Evolutionary conservation across 1,139 yeast genomes (phyloP).

Genomic region (Saccharomycopsis crataegensis): DNA sequence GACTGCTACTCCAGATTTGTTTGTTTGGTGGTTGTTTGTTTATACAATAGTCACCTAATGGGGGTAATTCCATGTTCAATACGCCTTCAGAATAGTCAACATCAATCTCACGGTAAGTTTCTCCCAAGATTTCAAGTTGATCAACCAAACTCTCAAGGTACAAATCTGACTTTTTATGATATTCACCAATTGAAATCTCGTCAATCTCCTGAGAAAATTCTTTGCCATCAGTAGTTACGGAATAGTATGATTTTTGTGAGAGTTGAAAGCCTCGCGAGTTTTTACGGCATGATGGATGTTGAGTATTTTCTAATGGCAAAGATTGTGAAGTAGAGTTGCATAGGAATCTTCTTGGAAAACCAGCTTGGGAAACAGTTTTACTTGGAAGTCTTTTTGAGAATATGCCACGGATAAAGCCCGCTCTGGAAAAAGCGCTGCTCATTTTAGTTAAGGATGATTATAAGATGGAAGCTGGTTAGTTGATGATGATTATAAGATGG

Average conservation of each 20-base stretch:
- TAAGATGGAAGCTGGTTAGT: too few relatives aligned
- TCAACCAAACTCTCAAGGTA: slow-evolving; percentile 61
- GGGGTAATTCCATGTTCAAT: slow-evolving; percentile 58
- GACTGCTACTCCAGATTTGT: slow-evolving; percentile 90
- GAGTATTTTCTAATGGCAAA: too few relatives aligned
- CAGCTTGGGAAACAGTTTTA: too few relatives aligned
- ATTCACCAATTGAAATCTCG: slow-evolving; percentile 39
- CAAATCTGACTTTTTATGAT: slow-evolving; percentile 50
- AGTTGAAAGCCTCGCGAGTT: too few relatives aligned
- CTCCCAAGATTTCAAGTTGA: slow-evolving; percentile 56
- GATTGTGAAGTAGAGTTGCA: too few relatives aligned
- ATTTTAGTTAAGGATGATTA: too few relatives aligned
- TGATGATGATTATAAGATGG: too few relatives aligned
- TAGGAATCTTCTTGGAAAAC: too few relatives aligned
- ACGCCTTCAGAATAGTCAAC: slow-evolving; percentile 84
- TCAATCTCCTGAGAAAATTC: slow-evolving; percentile 44
- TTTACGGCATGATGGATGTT: too few relatives aligned
- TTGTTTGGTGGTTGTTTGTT: slow-evolving; percentile 92
- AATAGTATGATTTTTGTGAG: background rate
- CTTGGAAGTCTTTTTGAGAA: too few relatives aligned
- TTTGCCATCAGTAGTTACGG: slow-evolving; percentile 41
- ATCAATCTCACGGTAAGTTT: slow-evolving; percentile 51
- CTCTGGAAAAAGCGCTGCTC: too few relatives aligned
- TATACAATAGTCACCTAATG: slow-evolving; percentile 74
- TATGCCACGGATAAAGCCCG: too few relatives aligned